Evolutionary conservation across 2,329 filamentous ascomycete species (phyloP).

Genomic region (Fusarium virguliforme): DNA sequence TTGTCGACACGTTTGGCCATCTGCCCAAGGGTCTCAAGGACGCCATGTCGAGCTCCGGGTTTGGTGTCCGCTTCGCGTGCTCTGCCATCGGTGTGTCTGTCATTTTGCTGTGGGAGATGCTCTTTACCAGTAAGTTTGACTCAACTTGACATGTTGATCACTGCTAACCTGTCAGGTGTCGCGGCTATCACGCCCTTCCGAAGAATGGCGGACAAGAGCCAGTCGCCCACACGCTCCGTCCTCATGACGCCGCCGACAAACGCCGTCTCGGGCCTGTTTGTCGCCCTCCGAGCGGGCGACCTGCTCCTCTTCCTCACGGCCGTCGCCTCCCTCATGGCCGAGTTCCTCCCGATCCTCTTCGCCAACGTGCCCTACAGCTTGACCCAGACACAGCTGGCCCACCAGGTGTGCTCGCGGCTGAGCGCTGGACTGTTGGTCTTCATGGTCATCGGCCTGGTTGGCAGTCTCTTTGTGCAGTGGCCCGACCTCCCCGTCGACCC

Average conservation of each 20-base stretch:
- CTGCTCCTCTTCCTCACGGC: conserved; percentile 60
- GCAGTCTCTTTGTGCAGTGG: conserved; percentile 60
- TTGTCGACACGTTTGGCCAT: conserved; percentile 45
- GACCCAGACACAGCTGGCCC: conserved; percentile 57
- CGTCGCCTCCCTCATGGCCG: conserved; percentile 61
- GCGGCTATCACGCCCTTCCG: conserved; percentile 62
- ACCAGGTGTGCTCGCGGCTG: conserved; percentile 60
- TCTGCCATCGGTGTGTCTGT: conserved; percentile 60
- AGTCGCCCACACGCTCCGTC: conserved; percentile 56
- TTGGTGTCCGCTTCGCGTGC: conserved; percentile 62
- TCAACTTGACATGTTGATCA: not conserved
- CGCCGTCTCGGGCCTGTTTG: conserved; percentile 60
- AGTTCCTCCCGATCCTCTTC: conserved; percentile 65
- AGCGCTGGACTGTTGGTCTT: conserved; percentile 58
- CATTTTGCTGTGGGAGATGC: conserved; percentile 59
- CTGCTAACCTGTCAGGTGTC: conserved; percentile 50
- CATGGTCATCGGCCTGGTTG: conserved; percentile 60
- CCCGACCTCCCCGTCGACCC: conserved; percentile 64
- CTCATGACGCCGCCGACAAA: conserved; percentile 62
- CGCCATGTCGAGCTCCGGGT: conserved; percentile 60
- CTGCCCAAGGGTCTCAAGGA: conserved; percentile 51
- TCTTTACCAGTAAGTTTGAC: conserved; percentile 58
- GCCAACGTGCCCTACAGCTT: conserved; percentile 65
- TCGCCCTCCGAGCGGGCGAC: conserved; percentile 51
- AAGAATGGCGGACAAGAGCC: conserved; percentile 56